A percentile compares a stretch with the other conserved stretches of the same genome.
These are phyloP conservation scores for Neostapfia colusana DNA, from an alignment of 176 grass and related monocot species.

Conservation along the genomic window DNA sequence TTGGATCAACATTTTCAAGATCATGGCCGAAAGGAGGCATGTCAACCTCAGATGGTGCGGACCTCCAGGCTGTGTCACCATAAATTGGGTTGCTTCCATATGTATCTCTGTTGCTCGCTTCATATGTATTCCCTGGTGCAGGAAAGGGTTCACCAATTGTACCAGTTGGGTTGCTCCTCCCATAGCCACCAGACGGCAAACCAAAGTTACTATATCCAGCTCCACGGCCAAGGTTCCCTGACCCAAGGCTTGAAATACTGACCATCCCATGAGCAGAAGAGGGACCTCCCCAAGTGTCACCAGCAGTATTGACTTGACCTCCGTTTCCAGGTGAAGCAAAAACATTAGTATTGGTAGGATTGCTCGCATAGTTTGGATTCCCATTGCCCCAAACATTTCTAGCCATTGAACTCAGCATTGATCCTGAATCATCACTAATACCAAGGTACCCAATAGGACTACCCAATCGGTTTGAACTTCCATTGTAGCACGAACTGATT, in stretches of 20 bases:
- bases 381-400: slow-evolving; percentile 75
- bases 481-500: slow-evolving; percentile 57
- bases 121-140: slow-evolving; percentile 47
- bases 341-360: slow-evolving; percentile 56
- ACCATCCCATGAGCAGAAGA: slow-evolving; percentile 48
- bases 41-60: slow-evolving; percentile 57
- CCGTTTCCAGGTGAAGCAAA: slow-evolving; percentile 59
- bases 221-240: slow-evolving; percentile 43
- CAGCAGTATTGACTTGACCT: slow-evolving; percentile 27
- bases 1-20: slow-evolving; percentile 57
- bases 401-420: slow-evolving; percentile 58
- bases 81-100: slow-evolving; percentile 63
- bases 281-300: slow-evolving; percentile 47
- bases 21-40: slow-evolving; percentile 57
- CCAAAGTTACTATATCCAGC: slow-evolving; percentile 45
- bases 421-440: slow-evolving; percentile 59
- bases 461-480: slow-evolving; percentile 57
- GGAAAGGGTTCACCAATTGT: slow-evolving; percentile 59
- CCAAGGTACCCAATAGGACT: slow-evolving; percentile 49
- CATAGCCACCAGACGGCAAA: slow-evolving; percentile 47
- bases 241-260: slow-evolving; percentile 41
- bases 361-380: slow-evolving; percentile 47
- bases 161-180: slow-evolving; percentile 52
- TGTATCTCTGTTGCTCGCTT: slow-evolving; percentile 48
- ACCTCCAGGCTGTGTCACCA: slow-evolving; percentile 56